Conservation (phyloP, 306 rosid genomes). For the Ceratonia siliqua region DNA sequence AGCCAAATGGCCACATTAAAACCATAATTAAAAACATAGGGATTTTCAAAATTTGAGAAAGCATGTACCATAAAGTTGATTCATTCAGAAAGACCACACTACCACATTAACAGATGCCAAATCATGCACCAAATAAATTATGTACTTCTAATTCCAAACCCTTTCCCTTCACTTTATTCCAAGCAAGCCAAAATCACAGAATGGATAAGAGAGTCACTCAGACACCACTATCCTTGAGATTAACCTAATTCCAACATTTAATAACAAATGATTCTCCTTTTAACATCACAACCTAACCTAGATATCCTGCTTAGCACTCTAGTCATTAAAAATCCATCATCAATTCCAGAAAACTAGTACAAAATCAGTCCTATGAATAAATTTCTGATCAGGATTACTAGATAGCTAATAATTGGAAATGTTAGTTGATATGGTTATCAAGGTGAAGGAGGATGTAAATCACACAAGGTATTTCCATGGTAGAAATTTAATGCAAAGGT, state of each 20-base stretch:
- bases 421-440: not conserved
- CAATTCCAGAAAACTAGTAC: not conserved
- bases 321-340: not conserved
- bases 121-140: not conserved
- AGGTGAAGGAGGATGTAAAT: not conserved
- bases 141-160: slow-evolving; percentile 11
- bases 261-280: not conserved
- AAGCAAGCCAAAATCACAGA: not conserved
- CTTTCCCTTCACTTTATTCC: slow-evolving; percentile 3
- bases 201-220: not conserved
- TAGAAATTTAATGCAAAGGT: not conserved
- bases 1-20: slow-evolving; percentile 5
- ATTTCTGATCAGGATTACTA: not conserved
- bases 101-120: not conserved
- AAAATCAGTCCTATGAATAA: not conserved
- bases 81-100: not conserved
- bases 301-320: not conserved
- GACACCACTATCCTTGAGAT: not conserved
- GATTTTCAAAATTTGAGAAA: slow-evolving; percentile 7
- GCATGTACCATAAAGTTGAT: not conserved
- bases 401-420: not conserved
- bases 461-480: not conserved
- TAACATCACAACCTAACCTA: not conserved
- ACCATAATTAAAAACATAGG: not conserved
- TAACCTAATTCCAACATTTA: not conserved